These are phyloP conservation scores for Mrakia blollopis DNA, from an alignment of 768 basidiomycete genomes.

Conservation along the genomic window DNA sequence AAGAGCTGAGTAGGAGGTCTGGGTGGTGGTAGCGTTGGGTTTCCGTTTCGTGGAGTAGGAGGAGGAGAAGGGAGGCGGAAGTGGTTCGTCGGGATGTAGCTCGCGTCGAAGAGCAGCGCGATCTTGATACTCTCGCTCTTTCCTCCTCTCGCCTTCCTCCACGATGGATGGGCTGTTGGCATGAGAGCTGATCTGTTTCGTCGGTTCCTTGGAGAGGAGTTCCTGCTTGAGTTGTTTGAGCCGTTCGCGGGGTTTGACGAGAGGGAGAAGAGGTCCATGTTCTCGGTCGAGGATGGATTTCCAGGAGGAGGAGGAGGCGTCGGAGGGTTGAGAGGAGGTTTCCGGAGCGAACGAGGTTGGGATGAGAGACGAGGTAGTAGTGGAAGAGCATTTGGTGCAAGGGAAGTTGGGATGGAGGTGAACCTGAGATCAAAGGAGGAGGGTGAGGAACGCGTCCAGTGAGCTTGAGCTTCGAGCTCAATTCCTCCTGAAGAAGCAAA, in stretches of 20 bases:
- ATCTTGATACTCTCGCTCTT: slow-evolving; percentile 9
- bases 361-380: slow-evolving; percentile 18
- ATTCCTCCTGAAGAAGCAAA: background rate
- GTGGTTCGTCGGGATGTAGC: background rate
- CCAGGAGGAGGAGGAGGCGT: slow-evolving; percentile 4
- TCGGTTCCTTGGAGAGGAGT: background rate
- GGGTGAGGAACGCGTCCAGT: background rate
- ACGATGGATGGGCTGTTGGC: background rate
- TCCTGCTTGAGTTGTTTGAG: slow-evolving; percentile 10
- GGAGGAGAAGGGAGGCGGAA: background rate
- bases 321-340: background rate
- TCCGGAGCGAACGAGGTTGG: slow-evolving; percentile 24
- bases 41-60: background rate
- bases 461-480: background rate
- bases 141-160: background rate
- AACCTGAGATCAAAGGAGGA: background rate
- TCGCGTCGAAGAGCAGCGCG: slow-evolving; percentile 18
- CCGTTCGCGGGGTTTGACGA: slow-evolving; percentile 9
- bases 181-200: background rate
- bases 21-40: background rate
- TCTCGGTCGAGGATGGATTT: slow-evolving; percentile 10
- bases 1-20: slow-evolving; percentile 48
- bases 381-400: slow-evolving; percentile 22
- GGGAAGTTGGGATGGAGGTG: slow-evolving; percentile 29
- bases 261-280: slow-evolving; percentile 2